Evolutionary conservation across 768 basidiomycete species (phyloP).

Genomic region (Rhizopogon salebrosus): DNA sequence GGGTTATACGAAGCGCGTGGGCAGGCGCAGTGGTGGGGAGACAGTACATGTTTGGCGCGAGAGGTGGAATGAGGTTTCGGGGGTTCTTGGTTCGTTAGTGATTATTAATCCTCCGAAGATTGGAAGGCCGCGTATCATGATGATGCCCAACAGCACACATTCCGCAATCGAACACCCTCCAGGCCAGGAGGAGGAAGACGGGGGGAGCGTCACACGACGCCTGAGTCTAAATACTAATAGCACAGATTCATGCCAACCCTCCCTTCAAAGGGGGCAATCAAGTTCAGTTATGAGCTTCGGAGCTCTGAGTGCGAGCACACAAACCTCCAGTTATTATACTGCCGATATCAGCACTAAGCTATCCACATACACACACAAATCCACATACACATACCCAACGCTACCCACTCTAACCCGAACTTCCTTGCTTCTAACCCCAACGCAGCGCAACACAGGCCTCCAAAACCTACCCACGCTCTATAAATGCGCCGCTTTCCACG

Average conservation of each 20-base stretch:
- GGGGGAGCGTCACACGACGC: constrained; percentile 22
- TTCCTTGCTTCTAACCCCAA: constrained; percentile 15
- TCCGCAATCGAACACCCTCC: constrained; percentile 22
- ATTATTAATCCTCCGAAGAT: constrained; percentile 16
- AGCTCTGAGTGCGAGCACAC: constrained; percentile 26
- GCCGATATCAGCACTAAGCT: constrained; percentile 16
- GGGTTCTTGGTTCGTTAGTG: constrained; percentile 34
- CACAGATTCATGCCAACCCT: constrained; percentile 25
- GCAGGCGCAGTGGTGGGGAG: constrained; percentile 36
- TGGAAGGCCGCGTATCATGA: neutral
- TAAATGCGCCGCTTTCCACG: constrained; percentile 61
- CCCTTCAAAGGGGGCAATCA: constrained; percentile 27
- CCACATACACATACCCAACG: constrained; percentile 12
- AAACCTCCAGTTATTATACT: constrained; percentile 17
- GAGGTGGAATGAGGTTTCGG: constrained; percentile 65
- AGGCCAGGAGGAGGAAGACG: constrained; percentile 22
- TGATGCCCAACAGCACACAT: constrained; percentile 15
- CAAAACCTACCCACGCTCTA: constrained; percentile 49
- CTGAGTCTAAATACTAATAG: constrained; percentile 27
- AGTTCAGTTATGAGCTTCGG: constrained; percentile 28
- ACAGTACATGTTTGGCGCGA: constrained; percentile 68
- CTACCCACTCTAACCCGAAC: constrained; percentile 7
- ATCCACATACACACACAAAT: constrained; percentile 19
- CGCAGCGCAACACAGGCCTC: constrained; percentile 18
- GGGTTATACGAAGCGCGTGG: neutral